Percentiles rank a stretch among this genome's conserved stretches.
Evolutionary conservation across 371 early-diverging fungal species (phyloP).

Genomic region (Conidiobolus incongruus): DNA sequence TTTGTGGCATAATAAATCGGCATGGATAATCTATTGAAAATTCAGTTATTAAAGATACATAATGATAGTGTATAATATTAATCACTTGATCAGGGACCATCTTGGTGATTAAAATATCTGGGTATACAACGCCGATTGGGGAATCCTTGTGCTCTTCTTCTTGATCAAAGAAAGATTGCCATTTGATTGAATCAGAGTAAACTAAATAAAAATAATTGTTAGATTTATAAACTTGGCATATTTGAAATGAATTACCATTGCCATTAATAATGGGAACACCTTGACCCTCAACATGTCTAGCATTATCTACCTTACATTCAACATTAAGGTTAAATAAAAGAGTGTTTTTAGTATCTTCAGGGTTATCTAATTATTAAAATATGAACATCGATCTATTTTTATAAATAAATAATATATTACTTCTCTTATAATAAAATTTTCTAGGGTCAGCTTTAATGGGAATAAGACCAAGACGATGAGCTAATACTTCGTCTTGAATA

Average conservation of each 20-base stretch:
- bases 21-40: constrained; percentile 24
- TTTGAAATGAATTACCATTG: neutral
- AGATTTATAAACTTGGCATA: constrained; percentile 4
- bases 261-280: neutral
- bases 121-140: constrained; percentile 53
- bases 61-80: no score
- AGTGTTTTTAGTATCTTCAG: constrained; percentile 81
- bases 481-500: constrained; percentile 92
- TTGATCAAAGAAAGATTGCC: constrained; percentile 84
- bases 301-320: constrained; percentile 34
- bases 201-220: constrained; percentile 25
- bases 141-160: constrained; percentile 31
- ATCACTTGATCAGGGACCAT: constrained; percentile 80
- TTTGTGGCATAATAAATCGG: constrained; percentile 79
- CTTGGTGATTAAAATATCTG: constrained; percentile 86
- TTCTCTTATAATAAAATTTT: constrained; percentile 43
- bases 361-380: neutral
- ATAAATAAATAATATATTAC: constrained; percentile 9
- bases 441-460: constrained; percentile 81
- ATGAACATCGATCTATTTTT: neutral
- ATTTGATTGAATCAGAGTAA: constrained; percentile 53
- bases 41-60: constrained; percentile 35
- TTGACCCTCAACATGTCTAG: constrained; percentile 23
- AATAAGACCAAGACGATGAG: constrained; percentile 94
- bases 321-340: constrained; percentile 71